phyloP scores from a whole-genome alignment of 441 rosid genomes.

The Populus hybrid region DNA sequence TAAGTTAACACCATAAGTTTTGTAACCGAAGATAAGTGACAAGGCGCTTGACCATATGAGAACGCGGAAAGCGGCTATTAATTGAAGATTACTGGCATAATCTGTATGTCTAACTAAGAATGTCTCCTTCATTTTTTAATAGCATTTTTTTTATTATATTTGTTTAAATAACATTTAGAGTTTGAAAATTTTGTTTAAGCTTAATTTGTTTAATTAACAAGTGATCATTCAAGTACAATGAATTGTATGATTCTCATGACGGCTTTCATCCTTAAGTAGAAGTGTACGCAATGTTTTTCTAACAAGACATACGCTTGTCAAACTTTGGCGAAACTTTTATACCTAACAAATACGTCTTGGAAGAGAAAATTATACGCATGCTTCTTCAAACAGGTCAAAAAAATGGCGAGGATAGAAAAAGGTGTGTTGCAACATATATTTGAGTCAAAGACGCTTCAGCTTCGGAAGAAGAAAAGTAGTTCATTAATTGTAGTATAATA shows the following conservation, averaged over 20 bases:
- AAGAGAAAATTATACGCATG: conserved; percentile 15
- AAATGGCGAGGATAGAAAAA: conserved; percentile 16
- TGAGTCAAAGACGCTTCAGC: conserved; percentile 65
- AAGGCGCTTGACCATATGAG: background rate
- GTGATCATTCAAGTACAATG: conserved; percentile 25
- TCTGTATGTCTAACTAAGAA: background rate
- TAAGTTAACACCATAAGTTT: background rate
- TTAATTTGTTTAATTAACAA: background rate
- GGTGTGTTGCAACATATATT: conserved; percentile 10
- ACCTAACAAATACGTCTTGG: conserved; percentile 29
- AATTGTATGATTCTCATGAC: conserved; percentile 4
- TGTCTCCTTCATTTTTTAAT: background rate
- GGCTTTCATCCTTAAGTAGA: background rate
- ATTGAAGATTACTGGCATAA: background rate
- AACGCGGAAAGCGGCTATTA: background rate
- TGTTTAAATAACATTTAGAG: background rate
- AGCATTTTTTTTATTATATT: too few species aligned
- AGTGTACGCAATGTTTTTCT: background rate
- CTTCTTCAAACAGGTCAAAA: conserved; percentile 34
- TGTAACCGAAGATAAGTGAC: background rate
- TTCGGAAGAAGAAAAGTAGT: conserved; percentile 3
- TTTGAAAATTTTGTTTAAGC: background rate
- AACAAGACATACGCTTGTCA: conserved; percentile 23
- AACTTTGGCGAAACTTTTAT: conserved; percentile 24
- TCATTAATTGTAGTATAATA: background rate